Evolutionary conservation across 495 filamentous ascomycete genomes (phyloP), one percentile per base, ranked within the genome.

Genomic region (Platismatia glauca): DNA sequence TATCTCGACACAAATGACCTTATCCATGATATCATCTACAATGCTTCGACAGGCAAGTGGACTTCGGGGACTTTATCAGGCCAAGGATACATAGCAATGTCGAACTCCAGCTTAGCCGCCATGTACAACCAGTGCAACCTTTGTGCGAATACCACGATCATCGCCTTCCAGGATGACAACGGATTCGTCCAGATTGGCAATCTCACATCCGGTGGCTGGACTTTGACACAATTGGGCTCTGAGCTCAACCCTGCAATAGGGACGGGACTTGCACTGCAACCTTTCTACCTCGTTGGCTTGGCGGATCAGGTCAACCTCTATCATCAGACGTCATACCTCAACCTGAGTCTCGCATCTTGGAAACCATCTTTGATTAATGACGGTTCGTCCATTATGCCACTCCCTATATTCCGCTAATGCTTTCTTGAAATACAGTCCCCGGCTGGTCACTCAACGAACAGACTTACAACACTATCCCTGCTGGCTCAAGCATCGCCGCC

Each of bases 251-350:
- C 66, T 29, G 27, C 29, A 33, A 59, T 37, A 11, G 59, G 58
- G 12, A 70, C 68, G 12, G 68, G 66, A 63, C 66, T 70, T 52
- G 66, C 66, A 31, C 37, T 70, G n/a, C 66, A 68, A 44, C 68
- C 66, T 15, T 68, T 68, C 59, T 58, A 35, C 41, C 29, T 29
- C 29, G 34, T n/a, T 6, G 57, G 39, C 18, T 11, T 27, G 7
- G 24, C 20, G 18, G 66, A 68, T 58, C 63, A 64, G 22, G 64
- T 70, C n/a, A 62, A 70, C 43, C 60, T 70, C 29, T 68, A 62
- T 56, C 46, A 68, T 55, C 68, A 70, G 58, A 66, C 57, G 43
- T 52, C 37, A 1, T 52, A 38, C 44, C 52, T 64, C 37, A 66
- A 64, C 57, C 20, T 70, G 37, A 61, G 56, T 53, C 22, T 70